phyloP scores from a whole-genome alignment of 108 stramenopile species.

The Conticribra weissflogii region DNA sequence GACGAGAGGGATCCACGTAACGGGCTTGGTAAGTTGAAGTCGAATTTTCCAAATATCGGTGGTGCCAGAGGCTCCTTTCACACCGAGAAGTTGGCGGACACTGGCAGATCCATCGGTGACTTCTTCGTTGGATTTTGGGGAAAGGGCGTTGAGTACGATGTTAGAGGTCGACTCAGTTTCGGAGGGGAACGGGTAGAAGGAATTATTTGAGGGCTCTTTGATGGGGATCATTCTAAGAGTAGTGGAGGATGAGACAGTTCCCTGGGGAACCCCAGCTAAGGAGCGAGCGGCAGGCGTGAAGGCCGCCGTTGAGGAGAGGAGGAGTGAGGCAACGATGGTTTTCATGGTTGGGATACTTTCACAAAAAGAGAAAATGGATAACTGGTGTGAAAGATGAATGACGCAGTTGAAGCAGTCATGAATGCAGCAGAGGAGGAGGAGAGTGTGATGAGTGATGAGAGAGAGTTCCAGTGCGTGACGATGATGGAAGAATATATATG shows the following conservation, averaged over 20 bases:
- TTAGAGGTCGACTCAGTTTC: conserved; percentile 12
- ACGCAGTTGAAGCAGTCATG: background rate
- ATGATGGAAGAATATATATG: too few relatives aligned
- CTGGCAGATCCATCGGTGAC: conserved; percentile 70
- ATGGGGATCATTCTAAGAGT: conserved; percentile 27
- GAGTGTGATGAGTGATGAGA: too few relatives aligned
- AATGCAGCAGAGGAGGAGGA: too few relatives aligned
- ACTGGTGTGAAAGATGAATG: background rate
- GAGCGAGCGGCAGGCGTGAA: conserved; percentile 44
- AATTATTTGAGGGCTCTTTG: conserved; percentile 5
- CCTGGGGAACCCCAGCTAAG: conserved; percentile 8
- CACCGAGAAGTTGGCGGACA: conserved; percentile 84
- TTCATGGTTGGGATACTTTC: conserved; percentile 18
- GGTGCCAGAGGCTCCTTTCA: conserved; percentile 73
- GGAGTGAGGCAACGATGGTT: conserved; percentile 20
- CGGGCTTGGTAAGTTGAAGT: conserved; percentile 88
- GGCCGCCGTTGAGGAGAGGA: conserved; percentile 32
- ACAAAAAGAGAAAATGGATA: background rate
- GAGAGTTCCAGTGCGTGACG: too few relatives aligned
- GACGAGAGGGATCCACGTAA: conserved; percentile 94
- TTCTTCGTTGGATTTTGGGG: conserved; percentile 63
- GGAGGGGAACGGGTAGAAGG: conserved; percentile 26
- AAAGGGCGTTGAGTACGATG: conserved; percentile 27
- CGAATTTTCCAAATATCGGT: conserved; percentile 91
- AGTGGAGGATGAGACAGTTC: background rate